phyloP scores from a whole-genome alignment of 2,329 filamentous ascomycete genomes.

The Fusarium xyrophilum region DNA sequence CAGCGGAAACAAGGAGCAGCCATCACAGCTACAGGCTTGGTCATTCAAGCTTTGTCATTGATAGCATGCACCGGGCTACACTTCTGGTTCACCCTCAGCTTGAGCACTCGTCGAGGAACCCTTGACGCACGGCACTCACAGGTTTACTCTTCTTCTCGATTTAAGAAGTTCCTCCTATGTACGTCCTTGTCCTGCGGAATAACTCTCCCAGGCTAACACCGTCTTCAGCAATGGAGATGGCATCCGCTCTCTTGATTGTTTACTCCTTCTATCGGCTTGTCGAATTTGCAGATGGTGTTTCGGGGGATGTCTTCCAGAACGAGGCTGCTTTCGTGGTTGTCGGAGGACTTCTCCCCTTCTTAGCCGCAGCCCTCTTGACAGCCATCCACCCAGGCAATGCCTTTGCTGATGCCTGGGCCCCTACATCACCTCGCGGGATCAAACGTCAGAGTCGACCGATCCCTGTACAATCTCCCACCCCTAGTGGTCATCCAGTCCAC shows the following conservation, averaged over 20 bases:
- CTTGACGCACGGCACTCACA: constrained; percentile 50
- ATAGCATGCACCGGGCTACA: constrained; percentile 49
- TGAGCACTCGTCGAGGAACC: constrained; percentile 48
- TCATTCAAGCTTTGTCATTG: constrained; percentile 52
- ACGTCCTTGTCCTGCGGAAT: constrained; percentile 27
- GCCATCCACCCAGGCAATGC: constrained; percentile 49
- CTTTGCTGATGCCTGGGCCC: constrained; percentile 51
- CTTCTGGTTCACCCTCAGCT: constrained; percentile 50
- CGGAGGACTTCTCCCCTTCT: constrained; percentile 51
- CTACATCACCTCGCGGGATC: constrained; percentile 46
- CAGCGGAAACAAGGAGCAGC: constrained; percentile 46
- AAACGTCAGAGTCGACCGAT: constrained; percentile 31
- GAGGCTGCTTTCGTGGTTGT: constrained; percentile 50
- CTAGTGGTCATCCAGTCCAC: constrained; percentile 39
- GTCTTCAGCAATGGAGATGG: constrained; percentile 47
- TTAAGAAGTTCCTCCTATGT: constrained; percentile 56
- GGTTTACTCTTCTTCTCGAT: constrained; percentile 52
- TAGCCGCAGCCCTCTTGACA: constrained; percentile 47
- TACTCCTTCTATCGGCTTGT: constrained; percentile 53
- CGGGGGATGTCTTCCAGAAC: constrained; percentile 48
- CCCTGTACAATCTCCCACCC: constrained; percentile 28
- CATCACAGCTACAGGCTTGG: constrained; percentile 55
- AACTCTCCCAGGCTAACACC: constrained; percentile 9
- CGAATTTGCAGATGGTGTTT: constrained; percentile 49
- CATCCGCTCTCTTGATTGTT: constrained; percentile 48